Base-by-base conservation (phyloP, 1,284 basidiomycete species). In the Trichosporon sp. region DNA sequence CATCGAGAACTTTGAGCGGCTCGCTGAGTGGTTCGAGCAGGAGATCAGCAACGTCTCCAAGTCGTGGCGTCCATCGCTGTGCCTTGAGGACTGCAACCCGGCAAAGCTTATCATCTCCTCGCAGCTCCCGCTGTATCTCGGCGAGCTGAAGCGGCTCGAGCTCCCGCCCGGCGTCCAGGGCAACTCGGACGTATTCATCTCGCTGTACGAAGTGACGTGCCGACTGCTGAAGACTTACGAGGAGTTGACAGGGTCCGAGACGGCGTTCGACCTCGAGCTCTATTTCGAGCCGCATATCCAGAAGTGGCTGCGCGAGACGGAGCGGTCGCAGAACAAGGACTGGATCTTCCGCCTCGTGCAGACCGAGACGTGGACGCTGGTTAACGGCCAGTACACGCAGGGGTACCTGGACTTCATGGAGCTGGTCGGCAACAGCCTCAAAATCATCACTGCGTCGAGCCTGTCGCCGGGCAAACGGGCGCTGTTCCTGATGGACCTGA, bases 211-310 rank as follows among this genome's bases (percentile, higher is more conserved):
- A 32, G 73, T 75, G 7, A 81, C 79, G 0, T 75, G 78, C 1
- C 72, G 77, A 13, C 72, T 84, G 2, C 47, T 78, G 1, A 71
- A 73, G 12, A 70, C 77, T 1, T 84, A 79, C 80, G 78, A 81
- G 25, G 79, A 80, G 9, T 66, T 82, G 1, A 72, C 9, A 69
- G 80, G 70, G n/a, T 12, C 25, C 64, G 77, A 80, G 34, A 75
- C 77, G 67, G 79, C 73, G 0, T 82, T 83, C 51, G 81, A 83
- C 62, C 64, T 82, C 3, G 80, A 84, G 65, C 65, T 75, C 3
- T 83, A 82, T 74, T 84, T 84, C 66, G 81, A 83, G 69, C 83
- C 83, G 25, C 79, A 83, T 62, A 79, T 84, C 11, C n/a, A 71
- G 12, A 77, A 78, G 27, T 84, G 83, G 83, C 69, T 84, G 60